These are phyloP conservation scores for Diaporthe amygdali DNA, from an alignment of 2,329 filamentous ascomycete genomes.

Conservation along the genomic window DNA sequence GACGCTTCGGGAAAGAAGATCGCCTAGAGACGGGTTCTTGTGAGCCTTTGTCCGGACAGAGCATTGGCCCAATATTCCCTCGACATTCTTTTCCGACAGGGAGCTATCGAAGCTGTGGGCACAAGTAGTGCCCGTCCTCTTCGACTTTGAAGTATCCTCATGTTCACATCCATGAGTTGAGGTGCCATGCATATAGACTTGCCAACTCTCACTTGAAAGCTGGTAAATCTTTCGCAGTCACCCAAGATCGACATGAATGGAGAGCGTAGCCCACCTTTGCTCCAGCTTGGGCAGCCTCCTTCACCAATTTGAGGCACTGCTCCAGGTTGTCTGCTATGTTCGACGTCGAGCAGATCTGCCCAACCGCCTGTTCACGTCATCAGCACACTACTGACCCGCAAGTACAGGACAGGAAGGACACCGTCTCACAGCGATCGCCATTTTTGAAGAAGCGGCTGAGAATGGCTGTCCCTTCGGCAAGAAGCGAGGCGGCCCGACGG, in stretches of 20 bases:
- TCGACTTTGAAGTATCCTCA: too few species aligned
- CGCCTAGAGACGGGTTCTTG: neutral
- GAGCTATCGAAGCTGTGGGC: neutral
- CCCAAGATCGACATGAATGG: neutral
- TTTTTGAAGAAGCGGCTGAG: neutral
- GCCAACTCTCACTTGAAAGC: neutral
- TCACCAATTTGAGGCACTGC: conserved; percentile 75
- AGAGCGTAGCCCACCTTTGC: conserved; percentile 66
- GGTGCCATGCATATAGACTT: neutral
- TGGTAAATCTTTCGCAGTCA: neutral
- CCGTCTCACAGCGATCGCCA: conserved; percentile 15
- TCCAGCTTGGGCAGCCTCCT: conserved; percentile 74
- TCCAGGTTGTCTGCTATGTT: conserved; percentile 79
- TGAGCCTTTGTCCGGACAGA: neutral
- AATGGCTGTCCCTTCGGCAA: neutral
- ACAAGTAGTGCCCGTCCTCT: too few species aligned
- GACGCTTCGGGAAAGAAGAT: conserved; percentile 92
- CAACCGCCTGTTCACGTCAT: conserved; percentile 69
- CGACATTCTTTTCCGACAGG: neutral
- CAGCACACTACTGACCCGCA: neutral
- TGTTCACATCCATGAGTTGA: neutral
- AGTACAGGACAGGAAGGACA: neutral
- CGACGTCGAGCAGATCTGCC: conserved; percentile 86
- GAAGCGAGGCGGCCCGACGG: neutral
- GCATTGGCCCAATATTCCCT: neutral